These are phyloP conservation scores for Cetradonia linearis DNA, from an alignment of 495 filamentous ascomycete species.

Conservation along the genomic window DNA sequence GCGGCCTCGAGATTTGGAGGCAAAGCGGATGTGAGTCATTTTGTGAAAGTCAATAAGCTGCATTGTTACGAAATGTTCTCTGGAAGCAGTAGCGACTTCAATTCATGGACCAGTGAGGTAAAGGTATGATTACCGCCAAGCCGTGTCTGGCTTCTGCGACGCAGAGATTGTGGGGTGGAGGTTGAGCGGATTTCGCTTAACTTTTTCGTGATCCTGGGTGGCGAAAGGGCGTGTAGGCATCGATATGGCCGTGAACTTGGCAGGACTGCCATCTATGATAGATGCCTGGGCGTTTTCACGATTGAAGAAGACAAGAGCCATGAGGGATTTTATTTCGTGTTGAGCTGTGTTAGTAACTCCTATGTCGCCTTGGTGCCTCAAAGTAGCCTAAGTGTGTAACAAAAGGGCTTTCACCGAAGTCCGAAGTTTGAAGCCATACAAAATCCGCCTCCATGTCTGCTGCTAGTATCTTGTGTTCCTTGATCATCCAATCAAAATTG, in stretches of 20 bases:
- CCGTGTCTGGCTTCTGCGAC: neutral
- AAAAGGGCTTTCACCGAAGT: neutral
- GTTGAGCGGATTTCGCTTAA: neutral
- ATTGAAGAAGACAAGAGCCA: neutral
- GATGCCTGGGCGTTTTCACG: neutral
- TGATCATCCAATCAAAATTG: neutral
- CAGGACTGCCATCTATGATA: neutral
- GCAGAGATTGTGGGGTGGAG: conserved; percentile 3
- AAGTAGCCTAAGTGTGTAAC: neutral
- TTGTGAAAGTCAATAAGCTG: neutral
- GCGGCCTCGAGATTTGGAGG: neutral
- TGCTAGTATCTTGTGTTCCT: neutral
- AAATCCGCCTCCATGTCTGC: neutral
- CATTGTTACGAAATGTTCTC: neutral
- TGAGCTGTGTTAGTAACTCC: neutral
- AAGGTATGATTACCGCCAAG: neutral
- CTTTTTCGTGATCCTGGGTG: neutral
- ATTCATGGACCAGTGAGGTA: neutral
- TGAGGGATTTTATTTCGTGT: neutral
- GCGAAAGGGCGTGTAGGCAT: neutral
- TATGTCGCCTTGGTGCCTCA: conserved; percentile 6
- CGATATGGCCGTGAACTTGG: neutral
- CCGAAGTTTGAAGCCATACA: neutral
- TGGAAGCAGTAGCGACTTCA: conserved; percentile 1
- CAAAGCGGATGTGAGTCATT: neutral